Percentiles rank a stretch among this genome's conserved stretches.
phyloP scores from a whole-genome alignment of 2,329 filamentous ascomycete species.

The Colletotrichum lupini region DNA sequence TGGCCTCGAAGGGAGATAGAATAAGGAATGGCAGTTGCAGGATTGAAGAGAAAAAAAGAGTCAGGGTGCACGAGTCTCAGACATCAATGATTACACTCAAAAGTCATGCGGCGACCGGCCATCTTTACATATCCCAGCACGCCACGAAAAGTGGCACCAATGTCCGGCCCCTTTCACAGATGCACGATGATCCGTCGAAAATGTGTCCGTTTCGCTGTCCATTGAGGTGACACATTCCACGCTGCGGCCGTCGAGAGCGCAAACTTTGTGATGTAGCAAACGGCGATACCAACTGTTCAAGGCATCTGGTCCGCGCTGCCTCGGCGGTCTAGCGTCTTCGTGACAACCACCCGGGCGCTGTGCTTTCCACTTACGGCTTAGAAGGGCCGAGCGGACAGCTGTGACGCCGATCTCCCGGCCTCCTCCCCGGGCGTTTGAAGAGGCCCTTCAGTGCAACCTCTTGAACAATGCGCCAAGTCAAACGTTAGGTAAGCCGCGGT shows the following conservation, averaged over 20 bases:
- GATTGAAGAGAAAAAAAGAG: neutral
- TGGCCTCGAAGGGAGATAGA: neutral
- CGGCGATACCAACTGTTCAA: slow-evolving; percentile 28
- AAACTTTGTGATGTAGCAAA: slow-evolving; percentile 27
- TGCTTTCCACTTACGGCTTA: slow-evolving; percentile 25
- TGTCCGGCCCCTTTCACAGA: slow-evolving; percentile 4
- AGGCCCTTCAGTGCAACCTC: slow-evolving; percentile 13
- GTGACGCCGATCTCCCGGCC: slow-evolving; percentile 31
- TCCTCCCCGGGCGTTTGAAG: slow-evolving; percentile 12
- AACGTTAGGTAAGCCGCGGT: neutral
- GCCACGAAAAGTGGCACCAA: slow-evolving; percentile 26
- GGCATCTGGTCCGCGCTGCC: slow-evolving; percentile 30
- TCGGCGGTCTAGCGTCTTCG: slow-evolving; percentile 22
- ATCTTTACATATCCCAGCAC: slow-evolving; percentile 14
- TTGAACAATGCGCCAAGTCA: neutral
- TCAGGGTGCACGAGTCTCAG: slow-evolving; percentile 18
- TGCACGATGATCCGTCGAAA: slow-evolving; percentile 8
- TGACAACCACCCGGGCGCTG: slow-evolving; percentile 21
- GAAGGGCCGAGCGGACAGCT: slow-evolving; percentile 30
- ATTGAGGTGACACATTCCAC: slow-evolving; percentile 25
- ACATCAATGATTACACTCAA: neutral
- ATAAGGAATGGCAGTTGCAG: neutral
- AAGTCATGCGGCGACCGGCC: slow-evolving; percentile 21
- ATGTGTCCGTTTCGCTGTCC: slow-evolving; percentile 16
- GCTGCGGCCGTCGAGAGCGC: slow-evolving; percentile 13